phyloP scores from a whole-genome alignment of 2,329 filamentous ascomycete genomes.

The Hypoxylon sp. region DNA sequence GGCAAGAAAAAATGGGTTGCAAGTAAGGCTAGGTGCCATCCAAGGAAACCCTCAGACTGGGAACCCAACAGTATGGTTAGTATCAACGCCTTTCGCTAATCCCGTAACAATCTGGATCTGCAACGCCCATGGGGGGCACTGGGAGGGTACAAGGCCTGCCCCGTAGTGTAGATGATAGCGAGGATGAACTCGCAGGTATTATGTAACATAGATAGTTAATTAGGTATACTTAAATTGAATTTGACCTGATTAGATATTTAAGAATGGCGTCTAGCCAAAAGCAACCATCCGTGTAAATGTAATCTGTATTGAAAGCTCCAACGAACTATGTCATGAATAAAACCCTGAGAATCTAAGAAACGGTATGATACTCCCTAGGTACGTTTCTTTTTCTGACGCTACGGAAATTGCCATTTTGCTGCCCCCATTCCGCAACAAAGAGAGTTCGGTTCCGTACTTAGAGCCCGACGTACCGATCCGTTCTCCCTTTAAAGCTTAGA shows the following conservation, averaged over 20 bases:
- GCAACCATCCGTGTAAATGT: not conserved
- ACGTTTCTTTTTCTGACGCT: not conserved
- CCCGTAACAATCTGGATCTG: too few relatives aligned
- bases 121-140: not conserved
- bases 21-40: too few relatives aligned
- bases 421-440: not conserved
- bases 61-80: too few relatives aligned
- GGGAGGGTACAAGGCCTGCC: not conserved
- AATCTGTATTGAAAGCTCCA: not conserved
- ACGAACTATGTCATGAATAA: not conserved
- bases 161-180: too few relatives aligned
- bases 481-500: constrained; percentile 6
- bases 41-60: too few relatives aligned
- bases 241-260: not conserved
- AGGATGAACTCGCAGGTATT: too few relatives aligned
- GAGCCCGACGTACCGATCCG: not conserved
- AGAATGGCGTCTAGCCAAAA: not conserved
- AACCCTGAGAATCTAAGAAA: not conserved
- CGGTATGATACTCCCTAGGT: not conserved
- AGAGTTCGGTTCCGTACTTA: not conserved
- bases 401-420: not conserved
- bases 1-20: not conserved
- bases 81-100: too few relatives aligned
- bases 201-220: too few relatives aligned
- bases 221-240: too few relatives aligned